Base-by-base conservation (phyloP, 192 early-diverging fungal species). In the Podila clonocystis region DNA sequence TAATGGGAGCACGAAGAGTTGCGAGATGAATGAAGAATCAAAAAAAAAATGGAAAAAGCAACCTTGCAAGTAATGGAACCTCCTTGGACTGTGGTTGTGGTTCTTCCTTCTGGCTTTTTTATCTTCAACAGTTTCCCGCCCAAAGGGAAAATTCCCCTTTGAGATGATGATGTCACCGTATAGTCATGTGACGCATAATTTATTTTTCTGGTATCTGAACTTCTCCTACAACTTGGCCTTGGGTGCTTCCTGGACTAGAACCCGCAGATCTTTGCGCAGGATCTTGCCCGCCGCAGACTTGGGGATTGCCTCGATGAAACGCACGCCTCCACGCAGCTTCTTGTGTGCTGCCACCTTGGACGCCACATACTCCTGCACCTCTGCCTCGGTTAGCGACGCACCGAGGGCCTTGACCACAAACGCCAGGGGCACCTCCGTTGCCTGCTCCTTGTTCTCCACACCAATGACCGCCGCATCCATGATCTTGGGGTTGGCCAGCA, bases 211-310 rank as follows among this genome's bases (percentile, higher is more conserved):
- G 41, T 45, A 45, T 45, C 13, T 36, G 34, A 9, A 0, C 2
- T 0, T 36, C 9, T 36, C 9, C 57, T 71, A 79, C 60, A 79
- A 30, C 61, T 79, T 79, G 26, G 76, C 69, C 61, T 79, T 60
- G 28, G 48, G 29, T 8, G 58, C 57, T 0, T 11, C 15, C 9
- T 65, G 38, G 22, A 72, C 52, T 7, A 79, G 19, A 19, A 63
- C 72, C 62, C 89, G 87, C 57, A 97, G 79, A n/a, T 91, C 87
- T 24, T 87, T 84, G 58, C 95, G 87, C 74, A 97, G 84, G 52
- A 96, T 95, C 83, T 96, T 96, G 61, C 95, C 96, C 4, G 92
- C 87, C 1, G 93, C 89, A 65, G 89, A 89, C 68, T 94, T 94
- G 38, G 94, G 95, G 41, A 96, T 89, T 29, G 70, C 82, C 31